A percentile compares a stretch with the other conserved stretches of the same genome.
Conservation (phyloP, 257 asterid genomes). For the Primulina tabacum region DNA sequence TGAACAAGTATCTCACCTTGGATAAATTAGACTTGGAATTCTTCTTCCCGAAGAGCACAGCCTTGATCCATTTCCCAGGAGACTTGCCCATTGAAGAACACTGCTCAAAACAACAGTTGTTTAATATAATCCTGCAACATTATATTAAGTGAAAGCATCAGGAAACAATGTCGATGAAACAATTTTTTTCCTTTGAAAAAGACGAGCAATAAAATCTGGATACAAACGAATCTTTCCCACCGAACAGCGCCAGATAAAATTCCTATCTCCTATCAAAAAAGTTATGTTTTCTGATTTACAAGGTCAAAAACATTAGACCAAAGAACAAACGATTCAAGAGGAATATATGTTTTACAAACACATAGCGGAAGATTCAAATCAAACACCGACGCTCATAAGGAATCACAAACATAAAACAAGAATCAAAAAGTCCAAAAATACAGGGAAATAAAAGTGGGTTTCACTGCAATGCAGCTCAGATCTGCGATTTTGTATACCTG, state of each 20-base stretch:
- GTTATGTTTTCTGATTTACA: background rate
- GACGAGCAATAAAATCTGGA: background rate
- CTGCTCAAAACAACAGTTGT: slow-evolving; percentile 24
- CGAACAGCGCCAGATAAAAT: slow-evolving; percentile 2
- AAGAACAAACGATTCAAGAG: background rate
- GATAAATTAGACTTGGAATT: slow-evolving; percentile 61
- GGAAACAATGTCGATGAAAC: background rate
- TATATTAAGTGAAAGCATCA: slow-evolving; percentile 21
- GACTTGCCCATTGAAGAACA: slow-evolving; percentile 79
- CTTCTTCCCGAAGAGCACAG: slow-evolving; percentile 90
- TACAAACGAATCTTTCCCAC: slow-evolving; percentile 16
- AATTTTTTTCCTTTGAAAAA: background rate
- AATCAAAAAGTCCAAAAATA: slow-evolving; percentile 10
- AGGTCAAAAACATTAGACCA: background rate
- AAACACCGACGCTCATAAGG: slow-evolving; percentile 7
- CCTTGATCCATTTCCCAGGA: slow-evolving; percentile 94
- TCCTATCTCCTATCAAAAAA: background rate
- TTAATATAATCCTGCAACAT: slow-evolving; percentile 43
- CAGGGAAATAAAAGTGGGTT: slow-evolving; percentile 11
- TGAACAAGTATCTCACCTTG: slow-evolving; percentile 48
- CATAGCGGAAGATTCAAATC: background rate
- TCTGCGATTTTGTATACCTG: slow-evolving; percentile 42
- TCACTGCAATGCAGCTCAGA: slow-evolving; percentile 41
- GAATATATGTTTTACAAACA: background rate
- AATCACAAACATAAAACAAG: slow-evolving; percentile 7